Percentiles rank a stretch among this genome's conserved stretches.
phyloP scores from a whole-genome alignment of 305 asterid species.

The Fraxinus dipetala region DNA sequence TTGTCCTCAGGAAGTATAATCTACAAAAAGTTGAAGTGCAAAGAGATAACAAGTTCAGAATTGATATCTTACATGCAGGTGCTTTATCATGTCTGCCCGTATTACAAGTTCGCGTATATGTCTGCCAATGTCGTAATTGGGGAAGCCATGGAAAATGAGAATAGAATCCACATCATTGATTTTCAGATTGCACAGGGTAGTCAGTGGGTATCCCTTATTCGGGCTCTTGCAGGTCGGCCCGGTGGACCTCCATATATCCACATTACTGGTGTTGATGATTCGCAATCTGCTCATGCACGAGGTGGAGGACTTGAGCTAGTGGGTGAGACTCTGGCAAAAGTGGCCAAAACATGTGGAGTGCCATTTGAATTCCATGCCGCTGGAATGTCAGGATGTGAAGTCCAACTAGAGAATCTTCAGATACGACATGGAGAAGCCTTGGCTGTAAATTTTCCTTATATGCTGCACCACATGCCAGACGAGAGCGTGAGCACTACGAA shows the following conservation, averaged over 20 bases:
- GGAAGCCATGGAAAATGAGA: constrained; percentile 74
- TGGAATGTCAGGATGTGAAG: constrained; percentile 68
- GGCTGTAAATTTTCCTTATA: constrained; percentile 71
- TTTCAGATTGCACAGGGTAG: constrained; percentile 95
- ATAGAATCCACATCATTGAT: constrained; percentile 69
- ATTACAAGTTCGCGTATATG: constrained; percentile 78
- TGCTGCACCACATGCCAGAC: constrained; percentile 77
- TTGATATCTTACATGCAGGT: constrained; percentile 78
- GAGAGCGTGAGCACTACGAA: constrained; percentile 67
- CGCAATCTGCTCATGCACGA: constrained; percentile 79
- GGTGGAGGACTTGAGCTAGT: constrained; percentile 81
- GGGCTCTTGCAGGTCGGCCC: constrained; percentile 56
- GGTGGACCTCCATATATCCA: constrained; percentile 71
- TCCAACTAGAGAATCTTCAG: constrained; percentile 48
- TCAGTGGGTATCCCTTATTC: constrained; percentile 72
- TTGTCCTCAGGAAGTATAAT: constrained; percentile 82
- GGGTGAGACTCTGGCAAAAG: constrained; percentile 54
- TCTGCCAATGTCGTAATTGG: constrained; percentile 67
- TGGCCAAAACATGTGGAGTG: constrained; percentile 67
- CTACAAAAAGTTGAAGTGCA: constrained; percentile 81
- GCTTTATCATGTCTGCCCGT: constrained; percentile 68
- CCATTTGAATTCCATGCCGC: constrained; percentile 79
- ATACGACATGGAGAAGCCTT: constrained; percentile 56
- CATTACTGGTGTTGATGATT: constrained; percentile 85
- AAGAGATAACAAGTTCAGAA: constrained; percentile 78